Evolutionary conservation across 495 filamentous ascomycete genomes (phyloP).

Genomic region (Chaetomium fimeti): DNA sequence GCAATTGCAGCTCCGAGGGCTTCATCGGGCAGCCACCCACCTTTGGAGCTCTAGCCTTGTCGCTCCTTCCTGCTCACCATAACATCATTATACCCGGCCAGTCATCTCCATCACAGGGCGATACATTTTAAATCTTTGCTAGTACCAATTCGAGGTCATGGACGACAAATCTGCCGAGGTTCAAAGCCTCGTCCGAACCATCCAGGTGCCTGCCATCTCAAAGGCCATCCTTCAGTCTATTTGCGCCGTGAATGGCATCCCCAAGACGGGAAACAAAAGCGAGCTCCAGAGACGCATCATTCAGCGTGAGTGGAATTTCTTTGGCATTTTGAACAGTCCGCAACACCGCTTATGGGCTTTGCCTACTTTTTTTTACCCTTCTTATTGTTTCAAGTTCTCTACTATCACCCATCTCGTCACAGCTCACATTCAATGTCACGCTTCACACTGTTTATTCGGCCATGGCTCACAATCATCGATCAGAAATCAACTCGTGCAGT

Average conservation of each 20-base stretch:
- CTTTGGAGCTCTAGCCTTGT: background rate
- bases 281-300: conserved; percentile 74
- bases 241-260: conserved; percentile 64
- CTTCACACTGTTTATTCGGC: background rate
- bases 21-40: conserved; percentile 6
- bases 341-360: background rate
- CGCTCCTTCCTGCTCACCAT: conserved; percentile 3
- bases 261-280: conserved; percentile 76
- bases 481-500: conserved; percentile 28
- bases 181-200: conserved; percentile 37
- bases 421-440: background rate
- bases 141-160: conserved; percentile 7
- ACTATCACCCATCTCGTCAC: background rate
- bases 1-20: conserved; percentile 7
- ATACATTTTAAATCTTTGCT: too few relatives aligned
- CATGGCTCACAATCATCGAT: conserved; percentile 13
- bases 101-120: too few relatives aligned
- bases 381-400: too few relatives aligned
- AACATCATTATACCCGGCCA: too few relatives aligned
- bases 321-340: background rate
- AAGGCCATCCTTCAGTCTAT: conserved; percentile 74
- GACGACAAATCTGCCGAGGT: conserved; percentile 36
- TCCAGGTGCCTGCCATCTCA: conserved; percentile 44
- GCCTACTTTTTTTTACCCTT: background rate
- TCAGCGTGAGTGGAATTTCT: conserved; percentile 51